These are phyloP conservation scores for Oemleria cerasiformis DNA, from an alignment of 306 rosid genomes.

Conservation along the genomic window DNA sequence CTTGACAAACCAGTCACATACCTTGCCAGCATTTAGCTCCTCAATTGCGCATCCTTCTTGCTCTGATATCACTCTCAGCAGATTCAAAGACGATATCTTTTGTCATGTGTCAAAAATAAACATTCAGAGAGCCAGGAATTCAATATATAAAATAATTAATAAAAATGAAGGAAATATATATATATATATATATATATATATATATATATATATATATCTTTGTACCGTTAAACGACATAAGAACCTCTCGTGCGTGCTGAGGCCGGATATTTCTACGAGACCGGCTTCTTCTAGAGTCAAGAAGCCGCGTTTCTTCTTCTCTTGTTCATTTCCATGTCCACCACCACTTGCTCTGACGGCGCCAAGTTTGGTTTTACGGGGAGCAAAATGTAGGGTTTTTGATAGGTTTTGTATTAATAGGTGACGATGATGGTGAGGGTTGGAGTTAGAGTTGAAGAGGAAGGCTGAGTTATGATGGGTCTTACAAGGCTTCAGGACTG, in stretches of 20 bases:
- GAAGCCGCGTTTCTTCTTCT: constrained; percentile 49
- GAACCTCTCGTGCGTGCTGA: constrained; percentile 76
- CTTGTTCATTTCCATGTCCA: constrained; percentile 27
- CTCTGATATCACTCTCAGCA: constrained; percentile 77
- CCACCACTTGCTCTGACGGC: constrained; percentile 34
- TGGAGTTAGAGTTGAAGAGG: constrained; percentile 12
- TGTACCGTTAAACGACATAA: constrained; percentile 89
- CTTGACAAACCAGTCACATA: constrained; percentile 67
- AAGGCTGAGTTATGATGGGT: constrained; percentile 31
- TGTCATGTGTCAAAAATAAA: no score
- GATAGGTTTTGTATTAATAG: background rate
- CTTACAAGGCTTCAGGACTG: constrained; percentile 28
- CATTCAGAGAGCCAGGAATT: no score
- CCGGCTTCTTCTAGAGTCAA: constrained; percentile 82
- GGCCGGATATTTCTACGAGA: constrained; percentile 81
- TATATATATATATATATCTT: no score
- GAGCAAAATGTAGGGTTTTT: constrained; percentile 1
- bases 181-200: no score
- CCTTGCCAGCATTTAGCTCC: constrained; percentile 78
- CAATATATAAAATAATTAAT: no score
- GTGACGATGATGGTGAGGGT: constrained; percentile 25
- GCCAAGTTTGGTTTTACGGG: constrained; percentile 14
- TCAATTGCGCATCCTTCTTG: constrained; percentile 85
- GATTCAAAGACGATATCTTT: constrained; percentile 79
- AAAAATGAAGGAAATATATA: no score